Percentiles rank a stretch among this genome's conserved stretches.
Evolutionary conservation across 2,329 filamentous ascomycete species (phyloP).

Genomic region (Aspergillus udagawae): DNA sequence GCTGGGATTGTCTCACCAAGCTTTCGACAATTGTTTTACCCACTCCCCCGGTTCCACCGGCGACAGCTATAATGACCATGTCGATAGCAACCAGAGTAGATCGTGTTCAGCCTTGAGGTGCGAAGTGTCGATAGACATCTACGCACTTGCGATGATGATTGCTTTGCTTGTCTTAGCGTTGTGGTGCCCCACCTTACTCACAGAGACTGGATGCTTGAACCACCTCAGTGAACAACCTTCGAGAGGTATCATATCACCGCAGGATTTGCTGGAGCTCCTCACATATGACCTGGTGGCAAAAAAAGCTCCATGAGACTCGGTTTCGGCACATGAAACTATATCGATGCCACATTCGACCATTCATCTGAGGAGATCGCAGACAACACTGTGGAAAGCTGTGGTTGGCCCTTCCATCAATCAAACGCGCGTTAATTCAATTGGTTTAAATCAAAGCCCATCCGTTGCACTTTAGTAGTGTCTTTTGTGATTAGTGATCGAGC

Average conservation of each 20-base stretch:
- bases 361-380: not conserved
- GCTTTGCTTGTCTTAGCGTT: not conserved
- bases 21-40: constrained; percentile 47
- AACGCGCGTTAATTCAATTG: not conserved
- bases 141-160: not conserved
- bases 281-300: not conserved
- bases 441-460: not conserved
- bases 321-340: not conserved
- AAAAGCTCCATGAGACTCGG: not conserved
- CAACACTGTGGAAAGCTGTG: not conserved
- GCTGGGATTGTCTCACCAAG: constrained; percentile 29
- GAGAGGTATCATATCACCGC: not conserved
- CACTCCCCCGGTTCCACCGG: constrained; percentile 46
- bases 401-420: not conserved
- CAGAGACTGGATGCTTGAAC: not conserved
- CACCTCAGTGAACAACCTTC: not conserved
- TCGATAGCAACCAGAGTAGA: not conserved
- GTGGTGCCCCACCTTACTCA: not conserved
- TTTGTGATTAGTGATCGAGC: not conserved
- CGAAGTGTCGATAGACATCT: not conserved
- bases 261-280: not conserved
- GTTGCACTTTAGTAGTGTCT: not conserved
- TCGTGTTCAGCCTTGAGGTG: not conserved
- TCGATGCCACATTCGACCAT: not conserved
- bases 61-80: constrained; percentile 45